phyloP scores from a whole-genome alignment of 1,284 basidiomycete species.

The Tilletiopsis washingtonensis region DNA sequence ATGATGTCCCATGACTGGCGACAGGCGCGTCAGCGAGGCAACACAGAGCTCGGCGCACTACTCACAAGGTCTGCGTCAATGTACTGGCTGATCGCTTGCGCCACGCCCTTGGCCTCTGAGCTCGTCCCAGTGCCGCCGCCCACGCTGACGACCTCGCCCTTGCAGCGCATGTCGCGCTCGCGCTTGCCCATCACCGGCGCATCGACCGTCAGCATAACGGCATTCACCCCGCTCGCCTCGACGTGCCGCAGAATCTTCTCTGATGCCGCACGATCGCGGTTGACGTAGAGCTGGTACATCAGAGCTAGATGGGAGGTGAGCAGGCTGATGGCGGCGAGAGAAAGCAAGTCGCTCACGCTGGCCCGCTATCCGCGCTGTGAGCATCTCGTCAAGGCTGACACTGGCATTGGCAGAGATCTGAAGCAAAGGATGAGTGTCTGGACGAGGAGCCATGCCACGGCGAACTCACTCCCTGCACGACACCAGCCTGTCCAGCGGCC shows the following conservation, averaged over 20 bases:
- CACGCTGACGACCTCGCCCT: slow-evolving; percentile 47
- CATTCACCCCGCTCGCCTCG: slow-evolving; percentile 62
- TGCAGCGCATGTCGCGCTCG: slow-evolving; percentile 61
- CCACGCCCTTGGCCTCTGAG: slow-evolving; percentile 44
- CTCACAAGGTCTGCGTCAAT: slow-evolving; percentile 52
- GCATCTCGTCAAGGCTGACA: slow-evolving; percentile 65
- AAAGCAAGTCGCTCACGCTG: slow-evolving; percentile 50
- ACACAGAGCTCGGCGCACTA: slow-evolving; percentile 12
- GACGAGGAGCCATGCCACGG: not conserved
- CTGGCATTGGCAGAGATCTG: slow-evolving; percentile 73
- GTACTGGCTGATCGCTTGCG: slow-evolving; percentile 52
- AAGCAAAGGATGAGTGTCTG: not conserved
- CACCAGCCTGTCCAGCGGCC: slow-evolving; percentile 62
- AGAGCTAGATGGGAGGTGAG: slow-evolving; percentile 8
- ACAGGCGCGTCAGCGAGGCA: not conserved
- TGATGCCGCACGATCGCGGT: slow-evolving; percentile 62
- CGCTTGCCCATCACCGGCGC: slow-evolving; percentile 76
- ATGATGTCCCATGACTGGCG: slow-evolving; percentile 52
- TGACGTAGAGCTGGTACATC: slow-evolving; percentile 64
- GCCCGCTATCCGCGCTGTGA: slow-evolving; percentile 53
- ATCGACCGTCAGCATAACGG: slow-evolving; percentile 85
- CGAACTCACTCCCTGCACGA: slow-evolving; percentile 68
- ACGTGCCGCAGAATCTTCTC: slow-evolving; percentile 66
- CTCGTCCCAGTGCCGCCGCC: slow-evolving; percentile 30
- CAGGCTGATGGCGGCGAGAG: not conserved